Percentiles rank a stretch among this genome's conserved stretches.
Conservation (phyloP, 2,329 filamentous ascomycete species). For the Penicillium sp. region DNA sequence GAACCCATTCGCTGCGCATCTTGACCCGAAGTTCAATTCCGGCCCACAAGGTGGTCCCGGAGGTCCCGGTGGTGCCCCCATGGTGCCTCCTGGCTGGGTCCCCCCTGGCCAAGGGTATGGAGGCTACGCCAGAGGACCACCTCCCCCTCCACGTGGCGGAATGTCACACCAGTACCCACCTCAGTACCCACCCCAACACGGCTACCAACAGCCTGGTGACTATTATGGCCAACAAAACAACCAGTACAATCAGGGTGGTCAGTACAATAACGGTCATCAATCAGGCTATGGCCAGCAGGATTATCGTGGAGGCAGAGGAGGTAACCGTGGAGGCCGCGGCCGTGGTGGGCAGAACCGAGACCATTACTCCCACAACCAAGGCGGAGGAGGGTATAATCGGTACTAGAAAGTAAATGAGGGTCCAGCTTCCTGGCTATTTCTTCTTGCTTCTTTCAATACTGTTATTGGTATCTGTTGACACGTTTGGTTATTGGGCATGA, state of each 20-base stretch:
- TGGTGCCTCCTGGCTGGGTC: slow-evolving; percentile 38
- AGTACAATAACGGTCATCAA: slow-evolving; percentile 20
- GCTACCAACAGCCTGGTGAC: slow-evolving; percentile 15
- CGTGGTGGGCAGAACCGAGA: slow-evolving; percentile 31
- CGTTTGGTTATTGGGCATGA: slow-evolving; percentile 2
- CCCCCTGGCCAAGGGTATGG: slow-evolving; percentile 33
- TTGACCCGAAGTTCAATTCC: slow-evolving; percentile 46
- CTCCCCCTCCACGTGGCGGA: slow-evolving; percentile 42
- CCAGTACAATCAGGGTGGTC: slow-evolving; percentile 16
- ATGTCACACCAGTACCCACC: slow-evolving; percentile 27
- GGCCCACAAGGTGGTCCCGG: slow-evolving; percentile 31
- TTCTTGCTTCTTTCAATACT: slow-evolving; percentile 1
- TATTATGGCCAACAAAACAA: slow-evolving; percentile 25
- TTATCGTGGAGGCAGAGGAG: slow-evolving; percentile 26
- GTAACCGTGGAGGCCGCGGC: slow-evolving; percentile 26
- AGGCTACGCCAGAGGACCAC: slow-evolving; percentile 39
- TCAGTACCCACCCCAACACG: slow-evolving; percentile 22
- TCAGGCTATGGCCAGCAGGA: slow-evolving; percentile 28
- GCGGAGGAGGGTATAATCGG: slow-evolving; percentile 41
- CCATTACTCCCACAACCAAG: slow-evolving; percentile 18
- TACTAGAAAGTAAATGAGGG: slow-evolving; percentile 28
- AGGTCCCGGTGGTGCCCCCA: slow-evolving; percentile 31
- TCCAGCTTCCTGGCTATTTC: background rate
- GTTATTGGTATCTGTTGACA: slow-evolving; percentile 5
- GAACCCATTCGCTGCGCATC: slow-evolving; percentile 51